These are phyloP conservation scores for Chaetomidium leptoderma DNA, from an alignment of 495 filamentous ascomycete species.

Conservation along the genomic window DNA sequence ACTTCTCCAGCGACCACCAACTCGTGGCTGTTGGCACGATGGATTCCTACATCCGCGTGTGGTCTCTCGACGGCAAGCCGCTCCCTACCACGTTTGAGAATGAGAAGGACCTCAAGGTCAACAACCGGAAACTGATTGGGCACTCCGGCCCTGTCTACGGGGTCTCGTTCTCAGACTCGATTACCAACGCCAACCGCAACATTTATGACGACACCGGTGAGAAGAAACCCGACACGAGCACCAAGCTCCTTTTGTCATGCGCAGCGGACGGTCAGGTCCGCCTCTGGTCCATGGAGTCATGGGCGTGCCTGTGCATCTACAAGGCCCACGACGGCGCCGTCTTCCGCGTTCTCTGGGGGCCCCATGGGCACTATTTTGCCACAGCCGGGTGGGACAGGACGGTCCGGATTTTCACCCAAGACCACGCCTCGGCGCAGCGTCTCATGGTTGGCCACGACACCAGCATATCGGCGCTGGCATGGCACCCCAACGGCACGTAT, in stretches of 20 bases:
- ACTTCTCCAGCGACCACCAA: slow-evolving; percentile 84
- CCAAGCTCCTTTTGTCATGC: slow-evolving; percentile 75
- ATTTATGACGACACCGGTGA: slow-evolving; percentile 42
- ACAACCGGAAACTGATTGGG: slow-evolving; percentile 78
- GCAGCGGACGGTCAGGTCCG: slow-evolving; percentile 84
- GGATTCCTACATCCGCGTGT: slow-evolving; percentile 93
- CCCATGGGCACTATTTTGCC: slow-evolving; percentile 93
- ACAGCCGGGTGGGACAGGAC: slow-evolving; percentile 82
- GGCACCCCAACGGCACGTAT: slow-evolving; percentile 90
- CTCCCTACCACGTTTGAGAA: slow-evolving; percentile 46
- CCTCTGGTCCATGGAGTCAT: slow-evolving; percentile 87
- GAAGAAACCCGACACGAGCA: slow-evolving; percentile 54
- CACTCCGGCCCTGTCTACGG: slow-evolving; percentile 86
- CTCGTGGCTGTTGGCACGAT: slow-evolving; percentile 81
- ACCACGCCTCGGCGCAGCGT: slow-evolving; percentile 82
- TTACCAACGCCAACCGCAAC: slow-evolving; percentile 45
- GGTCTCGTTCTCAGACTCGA: slow-evolving; percentile 83
- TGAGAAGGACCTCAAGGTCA: slow-evolving; percentile 42
- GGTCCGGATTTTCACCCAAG: slow-evolving; percentile 82
- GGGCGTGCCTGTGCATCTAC: slow-evolving; percentile 86
- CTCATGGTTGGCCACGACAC: slow-evolving; percentile 90
- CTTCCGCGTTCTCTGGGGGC: slow-evolving; percentile 85
- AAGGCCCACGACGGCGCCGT: slow-evolving; percentile 85
- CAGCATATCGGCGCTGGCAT: slow-evolving; percentile 76
- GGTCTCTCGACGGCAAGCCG: slow-evolving; percentile 76